A percentile compares a stretch with the other conserved stretches of the same genome.
Conservation (phyloP, 208 protist genomes). For the Leishmania guyanensis region DNA sequence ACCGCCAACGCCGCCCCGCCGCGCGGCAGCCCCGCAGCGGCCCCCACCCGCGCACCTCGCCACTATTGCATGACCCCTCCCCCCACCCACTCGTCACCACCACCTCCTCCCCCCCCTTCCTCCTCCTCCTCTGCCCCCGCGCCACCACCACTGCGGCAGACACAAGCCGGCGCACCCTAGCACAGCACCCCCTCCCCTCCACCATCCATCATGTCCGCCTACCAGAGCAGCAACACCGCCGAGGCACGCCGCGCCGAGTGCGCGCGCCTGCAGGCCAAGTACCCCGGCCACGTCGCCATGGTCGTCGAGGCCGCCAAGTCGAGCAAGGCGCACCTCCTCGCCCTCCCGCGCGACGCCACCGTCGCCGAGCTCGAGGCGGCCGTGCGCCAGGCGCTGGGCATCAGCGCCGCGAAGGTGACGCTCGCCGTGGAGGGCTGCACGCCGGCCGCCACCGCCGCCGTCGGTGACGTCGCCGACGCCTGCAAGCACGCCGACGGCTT, state of each 20-base stretch:
- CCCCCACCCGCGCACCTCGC: no score
- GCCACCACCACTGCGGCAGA: no score
- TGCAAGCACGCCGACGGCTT: no score
- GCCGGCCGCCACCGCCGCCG: constrained; percentile 14
- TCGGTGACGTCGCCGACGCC: constrained; percentile 22
- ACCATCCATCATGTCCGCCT: constrained; percentile 4
- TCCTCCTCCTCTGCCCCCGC: no score
- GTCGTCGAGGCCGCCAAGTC: constrained; percentile 26
- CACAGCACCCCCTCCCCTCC: no score
- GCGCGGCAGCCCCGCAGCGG: no score
- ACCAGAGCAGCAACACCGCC: constrained; percentile 1
- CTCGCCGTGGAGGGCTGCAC: constrained; percentile 30
- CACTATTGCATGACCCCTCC: no score
- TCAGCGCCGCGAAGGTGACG: constrained; percentile 22
- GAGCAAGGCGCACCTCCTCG: constrained; percentile 25
- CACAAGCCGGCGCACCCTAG: no score
- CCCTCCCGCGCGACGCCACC: constrained; percentile 26
- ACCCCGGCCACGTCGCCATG: constrained; percentile 24
- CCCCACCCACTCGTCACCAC: no score
- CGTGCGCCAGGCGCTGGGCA: constrained; percentile 5
- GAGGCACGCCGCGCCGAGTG: constrained; percentile 14
- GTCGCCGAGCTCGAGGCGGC: constrained; percentile 20
- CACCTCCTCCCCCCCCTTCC: no score
- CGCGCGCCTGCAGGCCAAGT: constrained; percentile 22
- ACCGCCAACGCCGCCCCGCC: no score